Conservation (phyloP, 2,329 filamentous ascomycete genomes). For the Hawksworthiomyces lignivorus region DNA sequence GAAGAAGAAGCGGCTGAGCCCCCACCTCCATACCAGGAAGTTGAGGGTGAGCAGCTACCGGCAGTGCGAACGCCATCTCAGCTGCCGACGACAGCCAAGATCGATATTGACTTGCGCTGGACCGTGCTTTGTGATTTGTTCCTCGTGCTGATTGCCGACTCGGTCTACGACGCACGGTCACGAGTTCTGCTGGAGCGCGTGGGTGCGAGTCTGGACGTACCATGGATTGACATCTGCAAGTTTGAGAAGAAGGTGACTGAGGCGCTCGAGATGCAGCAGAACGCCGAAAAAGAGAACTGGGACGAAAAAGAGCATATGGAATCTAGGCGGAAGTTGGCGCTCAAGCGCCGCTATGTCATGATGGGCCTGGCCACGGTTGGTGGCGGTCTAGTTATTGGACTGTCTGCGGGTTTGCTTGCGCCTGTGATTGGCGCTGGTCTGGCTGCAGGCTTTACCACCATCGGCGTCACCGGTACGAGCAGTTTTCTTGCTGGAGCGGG, state of each 20-base stretch:
- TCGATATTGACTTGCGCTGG: constrained; percentile 95
- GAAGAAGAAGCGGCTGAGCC: constrained; percentile 37
- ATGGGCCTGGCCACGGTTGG: constrained; percentile 97
- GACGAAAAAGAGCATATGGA: constrained; percentile 95
- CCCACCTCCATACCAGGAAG: constrained; percentile 54
- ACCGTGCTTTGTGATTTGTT: constrained; percentile 95
- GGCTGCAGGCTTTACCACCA: constrained; percentile 89
- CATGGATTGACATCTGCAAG: constrained; percentile 87
- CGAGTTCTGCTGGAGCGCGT: constrained; percentile 77
- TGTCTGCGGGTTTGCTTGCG: constrained; percentile 85
- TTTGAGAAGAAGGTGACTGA: constrained; percentile 98
- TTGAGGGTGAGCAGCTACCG: constrained; percentile 63
- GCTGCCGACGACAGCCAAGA: constrained; percentile 69
- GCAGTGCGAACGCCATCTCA: constrained; percentile 78
- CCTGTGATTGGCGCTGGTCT: constrained; percentile 91
- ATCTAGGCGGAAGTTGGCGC: constrained; percentile 67
- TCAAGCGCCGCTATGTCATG: constrained; percentile 80
- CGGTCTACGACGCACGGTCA: constrained; percentile 83
- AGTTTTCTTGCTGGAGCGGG: constrained; percentile 87
- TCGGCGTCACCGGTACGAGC: constrained; percentile 82
- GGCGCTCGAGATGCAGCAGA: constrained; percentile 94
- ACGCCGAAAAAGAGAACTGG: constrained; percentile 92
- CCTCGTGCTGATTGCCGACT: constrained; percentile 91
- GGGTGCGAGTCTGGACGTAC: constrained; percentile 69
- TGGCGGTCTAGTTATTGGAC: constrained; percentile 86